A percentile compares a stretch with the other conserved stretches of the same genome.
Conservation (phyloP, 202 grass and related monocot genomes). For the Musa balbisiana region DNA sequence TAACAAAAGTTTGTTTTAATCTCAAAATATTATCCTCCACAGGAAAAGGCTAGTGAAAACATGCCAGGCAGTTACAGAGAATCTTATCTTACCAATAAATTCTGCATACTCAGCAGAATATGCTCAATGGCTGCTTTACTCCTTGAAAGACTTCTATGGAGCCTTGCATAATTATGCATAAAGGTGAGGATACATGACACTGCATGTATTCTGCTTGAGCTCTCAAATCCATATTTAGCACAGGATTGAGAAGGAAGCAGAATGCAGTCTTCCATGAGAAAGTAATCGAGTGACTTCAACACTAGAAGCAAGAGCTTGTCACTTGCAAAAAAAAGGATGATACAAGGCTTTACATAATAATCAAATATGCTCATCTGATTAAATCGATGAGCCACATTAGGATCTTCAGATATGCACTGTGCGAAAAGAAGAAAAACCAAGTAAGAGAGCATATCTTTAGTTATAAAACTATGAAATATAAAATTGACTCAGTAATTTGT, state of each 20-base stretch:
- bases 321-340: slow-evolving; percentile 45
- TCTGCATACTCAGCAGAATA: slow-evolving; percentile 40
- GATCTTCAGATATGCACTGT: slow-evolving; percentile 52
- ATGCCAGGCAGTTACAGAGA: slow-evolving; percentile 14
- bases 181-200: slow-evolving; percentile 44
- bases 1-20: background rate
- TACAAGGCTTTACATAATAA: slow-evolving; percentile 48
- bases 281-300: slow-evolving; percentile 48
- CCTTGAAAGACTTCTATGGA: slow-evolving; percentile 48
- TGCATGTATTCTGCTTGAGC: slow-evolving; percentile 34
- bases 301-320: slow-evolving; percentile 39
- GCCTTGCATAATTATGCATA: slow-evolving; percentile 41
- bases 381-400: slow-evolving; percentile 35
- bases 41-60: background rate
- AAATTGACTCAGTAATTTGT: background rate
- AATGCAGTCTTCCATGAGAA: slow-evolving; percentile 33
- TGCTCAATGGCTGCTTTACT: slow-evolving; percentile 37
- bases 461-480: background rate
- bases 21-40: background rate
- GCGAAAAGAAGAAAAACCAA: slow-evolving; percentile 21
- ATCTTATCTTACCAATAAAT: slow-evolving; percentile 39
- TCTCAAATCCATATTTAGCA: slow-evolving; percentile 28
- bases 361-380: slow-evolving; percentile 40
- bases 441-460: slow-evolving; percentile 5
- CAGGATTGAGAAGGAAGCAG: slow-evolving; percentile 29